Evolutionary conservation across 2,329 filamentous ascomycete species (phyloP).

Genomic region (Trichophyton equinum): DNA sequence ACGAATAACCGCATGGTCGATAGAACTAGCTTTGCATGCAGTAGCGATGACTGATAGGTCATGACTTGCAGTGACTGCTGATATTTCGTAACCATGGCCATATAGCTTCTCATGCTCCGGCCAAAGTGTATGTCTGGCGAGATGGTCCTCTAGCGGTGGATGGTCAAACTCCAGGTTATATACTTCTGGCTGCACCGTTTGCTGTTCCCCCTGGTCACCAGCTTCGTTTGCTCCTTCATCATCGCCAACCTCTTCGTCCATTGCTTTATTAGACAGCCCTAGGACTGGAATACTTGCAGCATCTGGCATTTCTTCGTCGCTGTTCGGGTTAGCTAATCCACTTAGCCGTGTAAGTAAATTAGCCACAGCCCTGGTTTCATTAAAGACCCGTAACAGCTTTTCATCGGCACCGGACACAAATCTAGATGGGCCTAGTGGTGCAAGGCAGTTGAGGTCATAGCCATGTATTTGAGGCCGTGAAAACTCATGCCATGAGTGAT

Average conservation of each 20-base stretch:
- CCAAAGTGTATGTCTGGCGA: slow-evolving; percentile 85
- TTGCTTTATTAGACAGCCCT: slow-evolving; percentile 89
- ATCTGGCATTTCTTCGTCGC: slow-evolving; percentile 51
- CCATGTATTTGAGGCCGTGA: slow-evolving; percentile 93
- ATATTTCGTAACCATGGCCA: slow-evolving; percentile 95
- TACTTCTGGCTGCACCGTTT: slow-evolving; percentile 25
- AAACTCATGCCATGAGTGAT: slow-evolving; percentile 81
- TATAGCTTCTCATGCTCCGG: slow-evolving; percentile 94
- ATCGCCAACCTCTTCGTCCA: slow-evolving; percentile 45
- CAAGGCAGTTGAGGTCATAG: slow-evolving; percentile 93
- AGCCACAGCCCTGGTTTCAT: slow-evolving; percentile 73
- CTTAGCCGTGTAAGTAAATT: slow-evolving; percentile 57
- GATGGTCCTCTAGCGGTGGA: slow-evolving; percentile 78
- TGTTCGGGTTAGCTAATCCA: slow-evolving; percentile 38
- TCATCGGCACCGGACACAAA: slow-evolving; percentile 96
- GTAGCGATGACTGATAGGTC: slow-evolving; percentile 70
- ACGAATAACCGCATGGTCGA: slow-evolving; percentile 88
- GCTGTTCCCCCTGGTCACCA: slow-evolving; percentile 19
- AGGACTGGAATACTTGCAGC: slow-evolving; percentile 91
- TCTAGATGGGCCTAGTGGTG: slow-evolving; percentile 55
- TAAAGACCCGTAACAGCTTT: slow-evolving; percentile 93
- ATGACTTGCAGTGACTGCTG: slow-evolving; percentile 65
- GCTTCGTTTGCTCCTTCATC: slow-evolving; percentile 34
- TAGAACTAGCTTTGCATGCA: slow-evolving; percentile 80
- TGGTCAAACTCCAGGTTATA: slow-evolving; percentile 53